These are phyloP conservation scores for Ceriops zippeliana DNA, from an alignment of 345 rosid genomes.

Conservation along the genomic window DNA sequence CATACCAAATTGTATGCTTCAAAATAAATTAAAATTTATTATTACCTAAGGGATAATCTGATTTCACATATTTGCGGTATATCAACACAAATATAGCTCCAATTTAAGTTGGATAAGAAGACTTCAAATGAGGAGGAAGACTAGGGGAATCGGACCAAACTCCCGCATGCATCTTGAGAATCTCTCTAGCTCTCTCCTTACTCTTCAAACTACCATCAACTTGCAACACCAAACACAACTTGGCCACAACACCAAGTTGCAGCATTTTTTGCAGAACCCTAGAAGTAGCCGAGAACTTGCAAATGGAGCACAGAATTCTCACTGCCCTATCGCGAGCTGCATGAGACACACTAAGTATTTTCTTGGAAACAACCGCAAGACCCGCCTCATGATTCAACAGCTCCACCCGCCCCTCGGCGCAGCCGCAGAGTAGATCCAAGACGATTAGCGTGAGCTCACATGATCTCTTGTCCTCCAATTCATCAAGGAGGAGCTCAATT, in stretches of 20 bases:
- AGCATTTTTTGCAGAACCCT: conserved; percentile 58
- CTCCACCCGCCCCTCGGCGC: conserved; percentile 63
- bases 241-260: conserved; percentile 53
- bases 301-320: conserved; percentile 42
- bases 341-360: conserved; percentile 53
- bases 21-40: too few relatives aligned
- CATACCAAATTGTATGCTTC: too few relatives aligned
- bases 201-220: conserved; percentile 38
- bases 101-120: conserved; percentile 39
- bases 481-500: conserved; percentile 66
- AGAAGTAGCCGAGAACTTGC: conserved; percentile 41
- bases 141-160: conserved; percentile 52
- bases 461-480: conserved; percentile 37
- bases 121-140: conserved; percentile 42
- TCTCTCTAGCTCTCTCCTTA: conserved; percentile 47
- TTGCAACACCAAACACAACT: conserved; percentile 53
- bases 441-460: conserved; percentile 43
- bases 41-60: background rate
- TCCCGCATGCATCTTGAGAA: conserved; percentile 49
- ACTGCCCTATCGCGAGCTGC: conserved; percentile 46
- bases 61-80: background rate
- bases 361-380: conserved; percentile 57
- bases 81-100: background rate
- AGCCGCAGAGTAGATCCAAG: conserved; percentile 46
- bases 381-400: conserved; percentile 54